Base-by-base conservation (phyloP, 2,329 filamentous ascomycete genomes). In the Colletotrichum zoysiae region DNA sequence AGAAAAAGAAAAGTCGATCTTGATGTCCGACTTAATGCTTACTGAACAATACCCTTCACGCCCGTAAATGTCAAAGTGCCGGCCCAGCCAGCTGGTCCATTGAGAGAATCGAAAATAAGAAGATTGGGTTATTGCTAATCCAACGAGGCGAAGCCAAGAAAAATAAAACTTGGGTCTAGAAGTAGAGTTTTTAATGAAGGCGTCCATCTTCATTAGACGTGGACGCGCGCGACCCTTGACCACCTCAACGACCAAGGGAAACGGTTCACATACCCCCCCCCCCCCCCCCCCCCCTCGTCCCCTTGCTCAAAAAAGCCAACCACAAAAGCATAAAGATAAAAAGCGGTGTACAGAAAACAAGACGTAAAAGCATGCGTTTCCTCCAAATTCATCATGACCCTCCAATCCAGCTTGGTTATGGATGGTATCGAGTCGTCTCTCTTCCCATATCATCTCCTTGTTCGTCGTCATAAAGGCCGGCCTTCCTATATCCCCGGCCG, bases 331-430 rank as follows among this genome's bases (percentile, higher is more conserved):
- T 57, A 48, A 55, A 14, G 20, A 42, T 33, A 11, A 56, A 67
- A 72, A 70, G 46, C 66, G 64, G 59, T 51, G 59, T 70, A 72
- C 60, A 70, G 51, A 60, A 68, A 53, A 57, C 18, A 59, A 69
- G 18, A 64, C 38, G n/a, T 55, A 33, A 62, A 71, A 64, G 44
- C 55, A 64, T 35, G 53, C 40, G 55, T 48, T 59, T 65, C 60
- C 55, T 51, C 51, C 53, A 33, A 30, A n/a, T 20, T 48, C 38
- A 33, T 72, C 55, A 60, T 72, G 53, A 61, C 44, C 59, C 53
- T 55, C 51, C 48, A 70, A 65, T 57, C 70, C 65, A 72, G 66
- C 42, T 46, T 40, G 62, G 26, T 60, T 59, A 46, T 65, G 59
- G 55, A 65, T 72, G 60, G 70, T 70, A 72, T 70, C 40, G 42